Evolutionary conservation across 164 flowering plant species (phyloP).

Genomic region (Vitis riparia): DNA sequence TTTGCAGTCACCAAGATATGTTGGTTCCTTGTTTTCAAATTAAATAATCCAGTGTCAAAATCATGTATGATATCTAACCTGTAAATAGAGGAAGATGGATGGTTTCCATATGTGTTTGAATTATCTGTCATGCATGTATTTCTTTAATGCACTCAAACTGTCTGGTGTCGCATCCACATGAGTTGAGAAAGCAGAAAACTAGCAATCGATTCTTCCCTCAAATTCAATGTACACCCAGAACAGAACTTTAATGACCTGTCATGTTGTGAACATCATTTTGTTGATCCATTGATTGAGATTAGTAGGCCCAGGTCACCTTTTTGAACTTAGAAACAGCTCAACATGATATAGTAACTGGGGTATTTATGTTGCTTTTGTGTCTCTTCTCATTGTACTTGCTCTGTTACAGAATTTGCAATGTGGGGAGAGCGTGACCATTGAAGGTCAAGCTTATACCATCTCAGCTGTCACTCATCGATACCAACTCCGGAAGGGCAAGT

Average conservation of each 20-base stretch:
- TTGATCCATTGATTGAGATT: slow-evolving; percentile 6
- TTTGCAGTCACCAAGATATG: not conserved
- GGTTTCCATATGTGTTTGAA: not conserved
- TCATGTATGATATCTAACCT: not conserved
- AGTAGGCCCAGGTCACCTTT: slow-evolving; percentile 8
- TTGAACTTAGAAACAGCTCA: not conserved
- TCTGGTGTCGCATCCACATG: slow-evolving; percentile 5
- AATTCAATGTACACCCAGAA: not conserved
- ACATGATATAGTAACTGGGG: slow-evolving; percentile 1
- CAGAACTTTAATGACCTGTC: slow-evolving; percentile 7
- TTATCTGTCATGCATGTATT: not conserved
- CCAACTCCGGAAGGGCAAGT: slow-evolving; percentile 88
- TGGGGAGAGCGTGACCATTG: slow-evolving; percentile 88
- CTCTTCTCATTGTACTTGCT: slow-evolving; percentile 5
- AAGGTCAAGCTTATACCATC: slow-evolving; percentile 79
- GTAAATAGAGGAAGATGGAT: not conserved
- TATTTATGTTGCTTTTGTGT: slow-evolving; percentile 9
- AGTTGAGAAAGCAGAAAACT: slow-evolving; percentile 5
- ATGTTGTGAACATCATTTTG: slow-evolving; percentile 9
- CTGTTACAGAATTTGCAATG: slow-evolving; percentile 75
- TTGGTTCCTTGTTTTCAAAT: not conserved
- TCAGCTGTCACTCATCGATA: slow-evolving; percentile 88
- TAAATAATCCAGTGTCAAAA: not conserved
- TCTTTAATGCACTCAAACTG: slow-evolving; percentile 11
- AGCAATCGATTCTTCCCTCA: not conserved